phyloP scores from a whole-genome alignment of 139 green algal genomes.

The Haematococcus lacustris region DNA sequence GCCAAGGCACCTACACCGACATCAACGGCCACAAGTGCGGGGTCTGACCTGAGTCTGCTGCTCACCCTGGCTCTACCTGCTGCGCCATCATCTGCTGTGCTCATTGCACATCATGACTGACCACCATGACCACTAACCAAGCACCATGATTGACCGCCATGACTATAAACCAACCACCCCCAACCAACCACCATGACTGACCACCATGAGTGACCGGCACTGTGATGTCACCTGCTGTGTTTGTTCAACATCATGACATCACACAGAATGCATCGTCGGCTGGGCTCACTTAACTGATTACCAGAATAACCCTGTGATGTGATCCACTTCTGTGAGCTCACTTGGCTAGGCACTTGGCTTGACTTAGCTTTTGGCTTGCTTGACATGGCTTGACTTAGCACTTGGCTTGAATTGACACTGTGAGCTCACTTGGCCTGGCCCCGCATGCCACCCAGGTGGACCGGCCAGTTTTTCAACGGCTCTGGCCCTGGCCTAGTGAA shows the following conservation, averaged over 20 bases:
- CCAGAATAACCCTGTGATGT: background rate
- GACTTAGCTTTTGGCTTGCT: background rate
- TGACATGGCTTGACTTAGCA: conserved; percentile 17
- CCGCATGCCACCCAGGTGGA: conserved; percentile 13
- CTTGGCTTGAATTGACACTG: conserved; percentile 25
- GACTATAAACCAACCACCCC: too few species aligned
- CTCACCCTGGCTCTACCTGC: too few species aligned
- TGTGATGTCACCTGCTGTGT: too few species aligned
- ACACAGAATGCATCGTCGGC: too few species aligned
- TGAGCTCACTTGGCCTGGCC: background rate
- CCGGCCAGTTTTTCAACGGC: conserved; percentile 47
- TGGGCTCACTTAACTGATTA: too few species aligned
- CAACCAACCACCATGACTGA: too few species aligned
- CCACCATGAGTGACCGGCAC: too few species aligned
- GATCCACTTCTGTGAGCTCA: background rate
- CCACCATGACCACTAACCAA: background rate
- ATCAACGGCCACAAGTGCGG: conserved; percentile 21
- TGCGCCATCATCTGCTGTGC: too few species aligned
- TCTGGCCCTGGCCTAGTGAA: conserved; percentile 33
- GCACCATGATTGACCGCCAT: background rate
- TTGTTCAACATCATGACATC: too few species aligned
- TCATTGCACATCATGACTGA: too few species aligned
- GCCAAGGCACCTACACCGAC: conserved; percentile 33
- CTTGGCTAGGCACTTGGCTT: background rate
- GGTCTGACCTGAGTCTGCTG: conserved; percentile 2